Base-by-base conservation (phyloP, 371 early-diverging fungal species). In the Rhizopus microsporus region DNA sequence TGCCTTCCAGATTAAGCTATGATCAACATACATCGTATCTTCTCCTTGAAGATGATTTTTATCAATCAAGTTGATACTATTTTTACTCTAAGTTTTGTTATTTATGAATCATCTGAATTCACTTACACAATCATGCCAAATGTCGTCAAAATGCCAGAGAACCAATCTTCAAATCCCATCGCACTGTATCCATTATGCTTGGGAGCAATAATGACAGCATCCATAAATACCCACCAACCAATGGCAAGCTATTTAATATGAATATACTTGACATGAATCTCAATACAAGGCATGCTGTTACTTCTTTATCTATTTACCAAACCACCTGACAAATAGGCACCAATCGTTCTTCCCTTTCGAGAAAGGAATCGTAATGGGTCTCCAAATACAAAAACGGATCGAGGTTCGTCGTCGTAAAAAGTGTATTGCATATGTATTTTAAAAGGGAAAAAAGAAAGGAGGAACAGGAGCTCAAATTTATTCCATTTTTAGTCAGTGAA, bases 221-320 rank as follows among this genome's bases (percentile, higher is more conserved):
- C 93, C 37, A 92, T 83, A 65, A 92, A 92, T 17, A 86, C 74
- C 93, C 93, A 92, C 93, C 93, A 92, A 6, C 88, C 93, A 39
- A 91, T 35, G 0, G 91, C 88, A 72, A 92, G 88, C 89, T 89
- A 70, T 7, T 17, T 37, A 51, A 7, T 50, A 13, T 38, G 23
- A 23, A 23, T 23, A 23, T 23, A 23, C 23, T 43, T 31, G 33
- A 46, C 16, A 38, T 52, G 48, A 30, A 35, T 56, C 45, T 46
- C 29, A 16, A 47, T 44, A 42, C 16, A 51, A 37, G 33, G 16
- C 15, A n/a, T 12, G 5, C 5, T 15, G 0, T 15, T 31, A 13
- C 15, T 38, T 50, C 15, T 12, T 12, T 6, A 40, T 10, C 0
- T 46, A 13, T 58, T 68, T 79, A 82, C 84, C 65, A 84, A 62